Evolutionary conservation across 2,329 filamentous ascomycete genomes (phyloP), one percentile per base, ranked within the genome.

Genomic region (Coleophoma crateriformis): DNA sequence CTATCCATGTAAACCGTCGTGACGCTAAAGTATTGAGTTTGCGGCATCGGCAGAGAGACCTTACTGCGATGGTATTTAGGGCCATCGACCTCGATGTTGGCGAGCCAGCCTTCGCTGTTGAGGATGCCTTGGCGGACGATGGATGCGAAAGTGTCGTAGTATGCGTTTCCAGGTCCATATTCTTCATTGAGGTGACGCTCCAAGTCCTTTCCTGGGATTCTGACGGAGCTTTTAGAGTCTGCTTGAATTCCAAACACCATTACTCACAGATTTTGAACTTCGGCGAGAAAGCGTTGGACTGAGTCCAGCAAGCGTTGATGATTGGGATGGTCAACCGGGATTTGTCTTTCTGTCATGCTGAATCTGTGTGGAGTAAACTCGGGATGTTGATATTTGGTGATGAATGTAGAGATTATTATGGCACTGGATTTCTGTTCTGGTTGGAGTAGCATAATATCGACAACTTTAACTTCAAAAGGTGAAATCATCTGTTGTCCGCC

Each of bases 1-100:
- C 14, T 11, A n/a, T 78, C 68, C 71, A 81, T 79, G 58, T 78
- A 81, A 15, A 81, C 77, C 1, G 76, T 74, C 2, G 78, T 81
- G 58, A 81, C 78, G 56, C 71, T 75, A 60, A 79, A 76, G 61
- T 68, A 80, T 19, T 71, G 67, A 27, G 71, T 80, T 34, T 69
- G 66, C 8, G 68, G 63, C 2, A 62, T 68, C 1, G 77, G 78
- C 5, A 71, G 54, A 38, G 68, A 61, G 50, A 81, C 70, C 49
- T 72, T 74, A 8, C 67, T 67, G 6, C 73, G 69, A 1, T 72
- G 71, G 53, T 78, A 79, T 53, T 68, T 71, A 10, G 63, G 65
- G 1, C 75, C 75, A 35, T 70, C 64, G 40, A 76, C 56, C 52
- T 71, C 68, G 17, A 64, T 67, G 33, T 65, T 65, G 2, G 72